Base-by-base conservation (phyloP, 257 asterid genomes). In the Jacaranda copaia region DNA sequence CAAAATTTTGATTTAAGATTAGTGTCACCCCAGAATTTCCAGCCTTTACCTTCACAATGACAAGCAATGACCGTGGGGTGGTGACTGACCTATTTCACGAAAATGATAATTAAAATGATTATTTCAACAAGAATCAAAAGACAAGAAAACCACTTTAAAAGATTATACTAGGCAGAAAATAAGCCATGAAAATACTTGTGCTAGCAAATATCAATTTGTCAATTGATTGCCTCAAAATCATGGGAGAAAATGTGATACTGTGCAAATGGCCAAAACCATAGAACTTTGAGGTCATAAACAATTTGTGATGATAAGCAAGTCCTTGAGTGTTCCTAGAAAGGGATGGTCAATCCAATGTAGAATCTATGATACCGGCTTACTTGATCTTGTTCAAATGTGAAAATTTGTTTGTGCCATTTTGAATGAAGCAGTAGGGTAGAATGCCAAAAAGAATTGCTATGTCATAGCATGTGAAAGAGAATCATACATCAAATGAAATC, bases 11-110 rank as follows among this genome's bases (percentile, higher is more conserved):
- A 92, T 82, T 91, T 94, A 70, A 94, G 87, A 84, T 94, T 92
- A 70, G 95, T 91, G 77, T 94, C 98, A 63, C 93, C 89, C 98
- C 95, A 94, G 88, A 94, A 89, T 84, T 88, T 92, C 99, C 99
- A 94, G 72, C 98, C 99, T 84, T 83, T 85, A 80, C 99, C 99
- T 85, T 92, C 96, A 84, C 97, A 89, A 86, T 94, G 99, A 80
- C 98, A 91, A 81, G 99, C 99, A 86, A 94, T 89, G 81, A 91
- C 85, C 25, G 99, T 94, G 40, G 99, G 99, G 85, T 94, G 99
- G 90, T 94, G 99, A 83, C 98, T 92, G 63, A 94, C 99, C 99
- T 94, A 88, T 83, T 84, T 77, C 83, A 73, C 64, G 79, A 80
- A 82, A 53, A 65, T 68, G 46, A 62, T 64, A 55, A 11, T 79